Evolutionary conservation across 495 filamentous ascomycete species (phyloP), one percentile per base, ranked within the genome.

Genomic region (Penicillium crystallinum): DNA sequence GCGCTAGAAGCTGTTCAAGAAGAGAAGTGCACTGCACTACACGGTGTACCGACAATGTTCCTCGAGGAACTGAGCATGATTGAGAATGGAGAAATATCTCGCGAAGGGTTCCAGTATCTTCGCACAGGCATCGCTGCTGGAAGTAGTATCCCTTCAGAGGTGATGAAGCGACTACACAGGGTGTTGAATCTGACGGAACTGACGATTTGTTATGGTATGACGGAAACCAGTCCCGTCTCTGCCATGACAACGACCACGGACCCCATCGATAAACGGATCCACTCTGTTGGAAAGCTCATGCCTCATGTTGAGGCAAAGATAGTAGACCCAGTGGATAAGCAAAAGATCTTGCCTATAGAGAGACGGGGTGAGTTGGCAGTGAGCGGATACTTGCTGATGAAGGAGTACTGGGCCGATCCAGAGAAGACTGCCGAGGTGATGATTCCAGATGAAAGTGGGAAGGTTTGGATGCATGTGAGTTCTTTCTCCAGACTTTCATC

Each of bases 171-270:
- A 52, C 64, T 98, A 14, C 88, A 92, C 58, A 73, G 72, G 31
- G 75, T 65, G n/a, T 72, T 97, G 5, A 95, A 95, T 41, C 72
- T 98, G 25, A 83, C 80, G 0, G 88, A 96, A 25, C 63, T 97
- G 48, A 96, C 91, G 0, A 97, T 96, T 58, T 96, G 93, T 74
- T 98, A 98, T 67, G 93, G 91, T 33, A 98, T 98, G 93, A 98
- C 93, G 12, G 93, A 98, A 69, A 98, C 93, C 0, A 85, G 81
- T 41, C 93, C 93, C n/a, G 91, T 96, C 0, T 87, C 82, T 35
- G 82, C 81, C 39, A 97, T 97, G 92, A 98, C 92, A 0, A 80
- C 86, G 0, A 92, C 87, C 0, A 70, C 83, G 34, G 93, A 97
- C 62, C 85, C 91, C 1, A 72, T 92, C 5, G 79, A 79, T n/a